Evolutionary conservation across 2,329 filamentous ascomycete species (phyloP), one percentile per base, ranked within the genome.

Genomic region (Neospermospora avenae): DNA sequence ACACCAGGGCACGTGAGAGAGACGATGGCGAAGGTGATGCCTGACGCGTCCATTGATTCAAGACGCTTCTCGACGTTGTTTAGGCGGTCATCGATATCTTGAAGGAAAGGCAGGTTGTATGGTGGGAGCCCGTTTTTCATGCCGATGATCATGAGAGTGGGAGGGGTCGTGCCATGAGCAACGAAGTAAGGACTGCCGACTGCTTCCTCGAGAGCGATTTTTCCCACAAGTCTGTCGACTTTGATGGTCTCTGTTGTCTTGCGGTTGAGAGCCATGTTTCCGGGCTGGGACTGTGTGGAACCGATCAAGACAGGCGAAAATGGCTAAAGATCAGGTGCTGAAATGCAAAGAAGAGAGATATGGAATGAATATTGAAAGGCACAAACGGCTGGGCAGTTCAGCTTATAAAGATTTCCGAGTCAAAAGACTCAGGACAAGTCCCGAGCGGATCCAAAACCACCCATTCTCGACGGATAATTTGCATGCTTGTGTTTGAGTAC

Each of bases 1-100:
- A 56, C 25, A n/a, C 35, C 54, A 5, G 54, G 54, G 13, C n/a
- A 44, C 4, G 41, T 35, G 37, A 56, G 35, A 4, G 54, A 56
- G 14, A 56, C 39, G 13, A 35, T 37, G 4, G 3, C 25, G 34
- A 13, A 37, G 39, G 11, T 45, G 22, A 56, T 56, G 4, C 25
- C 25, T 13, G 54, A 34, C 2, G 39, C 39, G 20, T 46, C 54
- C 54, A 56, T 56, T 37, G 34, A 37, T 14, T 37, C 34, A 10
- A 37, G 34, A 14, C 34, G 34, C 7, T 37, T 37, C 34, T 7
- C 2, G 31, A 53, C 28, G 31, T 53, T 37, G n/a, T 20, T 39
- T n/a, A 53, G 49, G 6, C 49, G 25, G n/a, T 53, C 25, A n/a
- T 53, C n/a, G n/a, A 39, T 39, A 13, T 53, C 49, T 20, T 53